Evolutionary conservation across 805 yeast species (phyloP).

Genomic region (Ogataea paradorogensis): DNA sequence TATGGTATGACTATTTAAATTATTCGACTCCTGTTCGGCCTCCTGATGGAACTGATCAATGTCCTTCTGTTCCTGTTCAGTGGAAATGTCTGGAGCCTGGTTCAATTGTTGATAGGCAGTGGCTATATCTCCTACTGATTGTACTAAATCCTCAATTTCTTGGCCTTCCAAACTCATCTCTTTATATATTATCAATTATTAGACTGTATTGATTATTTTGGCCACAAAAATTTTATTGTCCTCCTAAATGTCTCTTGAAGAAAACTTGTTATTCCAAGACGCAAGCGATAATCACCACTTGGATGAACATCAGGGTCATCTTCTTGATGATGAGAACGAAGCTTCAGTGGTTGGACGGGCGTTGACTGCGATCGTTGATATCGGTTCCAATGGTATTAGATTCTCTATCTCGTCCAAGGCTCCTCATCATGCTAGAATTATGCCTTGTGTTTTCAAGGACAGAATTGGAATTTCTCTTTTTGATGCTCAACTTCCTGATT

Average conservation of each 20-base stretch:
- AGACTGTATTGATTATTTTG: neutral
- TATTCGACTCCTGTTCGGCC: slow-evolving; percentile 3
- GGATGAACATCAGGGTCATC: slow-evolving; percentile 22
- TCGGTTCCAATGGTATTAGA: slow-evolving; percentile 73
- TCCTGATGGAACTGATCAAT: slow-evolving; percentile 11
- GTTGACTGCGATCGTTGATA: slow-evolving; percentile 65
- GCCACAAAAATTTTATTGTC: slow-evolving; percentile 9
- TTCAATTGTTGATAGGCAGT: slow-evolving; percentile 12
- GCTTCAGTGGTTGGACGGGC: slow-evolving; percentile 58
- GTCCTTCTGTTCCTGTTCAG: slow-evolving; percentile 17
- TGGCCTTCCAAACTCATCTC: slow-evolving; percentile 12
- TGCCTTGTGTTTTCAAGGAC: slow-evolving; percentile 78
- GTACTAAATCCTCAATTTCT: slow-evolving; percentile 13
- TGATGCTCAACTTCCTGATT: slow-evolving; percentile 51
- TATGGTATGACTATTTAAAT: neutral
- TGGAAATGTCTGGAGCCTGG: slow-evolving; percentile 12
- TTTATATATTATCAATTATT: neutral
- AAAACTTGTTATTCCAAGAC: slow-evolving; percentile 25
- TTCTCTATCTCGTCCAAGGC: slow-evolving; percentile 70
- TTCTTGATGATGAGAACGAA: slow-evolving; percentile 37
- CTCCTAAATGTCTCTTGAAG: slow-evolving; percentile 29
- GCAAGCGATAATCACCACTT: slow-evolving; percentile 31
- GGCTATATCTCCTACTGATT: slow-evolving; percentile 14
- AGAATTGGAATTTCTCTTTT: slow-evolving; percentile 66
- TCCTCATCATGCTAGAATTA: slow-evolving; percentile 65